phyloP scores from a whole-genome alignment of 139 green algal species.

The Nannochloris sp. region DNA sequence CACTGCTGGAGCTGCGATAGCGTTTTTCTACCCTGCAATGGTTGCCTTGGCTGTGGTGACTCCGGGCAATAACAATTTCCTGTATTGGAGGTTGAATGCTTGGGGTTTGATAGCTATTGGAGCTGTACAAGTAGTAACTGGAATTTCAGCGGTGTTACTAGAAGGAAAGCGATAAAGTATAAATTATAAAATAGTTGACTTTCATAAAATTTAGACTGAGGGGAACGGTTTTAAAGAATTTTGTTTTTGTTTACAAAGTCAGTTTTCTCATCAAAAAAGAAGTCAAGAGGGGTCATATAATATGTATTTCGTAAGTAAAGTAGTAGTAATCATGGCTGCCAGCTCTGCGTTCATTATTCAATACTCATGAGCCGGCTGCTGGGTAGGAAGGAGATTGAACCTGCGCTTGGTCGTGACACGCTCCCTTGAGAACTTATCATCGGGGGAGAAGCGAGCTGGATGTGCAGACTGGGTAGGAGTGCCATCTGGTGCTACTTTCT shows the following conservation, averaged over 20 bases:
- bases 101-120: conserved; percentile 14
- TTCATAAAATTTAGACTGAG: too few relatives aligned
- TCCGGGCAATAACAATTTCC: background rate
- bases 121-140: conserved; percentile 6
- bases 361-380: conserved; percentile 52
- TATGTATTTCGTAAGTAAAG: too few relatives aligned
- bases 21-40: conserved; percentile 24
- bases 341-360: too few relatives aligned
- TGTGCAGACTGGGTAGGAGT: conserved; percentile 77
- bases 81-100: conserved; percentile 14
- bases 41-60: conserved; percentile 3
- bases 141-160: conserved; percentile 6
- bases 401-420: conserved; percentile 86
- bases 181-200: too few relatives aligned
- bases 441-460: conserved; percentile 91
- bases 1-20: conserved; percentile 21
- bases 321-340: too few relatives aligned
- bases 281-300: too few relatives aligned
- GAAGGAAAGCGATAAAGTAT: too few relatives aligned
- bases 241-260: too few relatives aligned
- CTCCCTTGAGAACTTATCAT: conserved; percentile 97
- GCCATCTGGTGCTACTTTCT: conserved; percentile 78
- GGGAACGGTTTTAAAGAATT: too few relatives aligned
- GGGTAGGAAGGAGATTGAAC: conserved; percentile 90
- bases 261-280: too few relatives aligned